Conservation (phyloP, 2,329 filamentous ascomycete genomes). For the Chrysoporthe deuterocubensis region DNA sequence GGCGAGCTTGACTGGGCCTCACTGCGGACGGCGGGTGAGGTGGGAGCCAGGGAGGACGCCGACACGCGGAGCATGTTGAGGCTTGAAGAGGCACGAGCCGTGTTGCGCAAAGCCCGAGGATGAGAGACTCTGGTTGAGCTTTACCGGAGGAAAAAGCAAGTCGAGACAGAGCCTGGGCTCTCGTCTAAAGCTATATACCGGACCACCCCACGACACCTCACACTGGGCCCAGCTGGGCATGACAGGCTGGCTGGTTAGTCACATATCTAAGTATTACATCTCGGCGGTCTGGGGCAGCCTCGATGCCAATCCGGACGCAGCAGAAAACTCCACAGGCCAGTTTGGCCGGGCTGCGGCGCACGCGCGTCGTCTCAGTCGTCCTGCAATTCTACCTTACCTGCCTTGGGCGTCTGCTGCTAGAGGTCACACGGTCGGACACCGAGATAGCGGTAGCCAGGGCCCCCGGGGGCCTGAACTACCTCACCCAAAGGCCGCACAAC, state of each 20-base stretch:
- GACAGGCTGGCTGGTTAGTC: constrained; percentile 12
- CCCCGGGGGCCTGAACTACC: not conserved
- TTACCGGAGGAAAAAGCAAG: constrained; percentile 12
- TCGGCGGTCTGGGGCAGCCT: constrained; percentile 12
- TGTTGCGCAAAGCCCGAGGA: not conserved
- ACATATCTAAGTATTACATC: constrained; percentile 9
- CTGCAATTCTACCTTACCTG: not conserved
- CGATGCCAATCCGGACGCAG: constrained; percentile 6
- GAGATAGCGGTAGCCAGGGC: constrained; percentile 13
- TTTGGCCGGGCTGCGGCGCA: not conserved
- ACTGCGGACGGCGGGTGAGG: not conserved
- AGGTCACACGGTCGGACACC: constrained; percentile 20
- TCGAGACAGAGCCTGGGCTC: not conserved
- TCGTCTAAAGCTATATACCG: constrained; percentile 10
- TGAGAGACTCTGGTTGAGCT: not conserved
- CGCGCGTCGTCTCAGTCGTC: not conserved
- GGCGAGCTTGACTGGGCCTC: not conserved
- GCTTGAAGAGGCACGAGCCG: not conserved
- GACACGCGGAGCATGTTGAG: constrained; percentile 16
- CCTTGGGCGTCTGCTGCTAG: not conserved
- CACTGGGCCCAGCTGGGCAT: constrained; percentile 5
- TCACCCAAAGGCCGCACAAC: not conserved
- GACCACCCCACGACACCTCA: constrained; percentile 15
- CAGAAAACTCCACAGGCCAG: constrained; percentile 9
- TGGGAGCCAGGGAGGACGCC: not conserved